phyloP scores from a whole-genome alignment of 2,329 filamentous ascomycete genomes.

The Colletotrichum sp. region DNA sequence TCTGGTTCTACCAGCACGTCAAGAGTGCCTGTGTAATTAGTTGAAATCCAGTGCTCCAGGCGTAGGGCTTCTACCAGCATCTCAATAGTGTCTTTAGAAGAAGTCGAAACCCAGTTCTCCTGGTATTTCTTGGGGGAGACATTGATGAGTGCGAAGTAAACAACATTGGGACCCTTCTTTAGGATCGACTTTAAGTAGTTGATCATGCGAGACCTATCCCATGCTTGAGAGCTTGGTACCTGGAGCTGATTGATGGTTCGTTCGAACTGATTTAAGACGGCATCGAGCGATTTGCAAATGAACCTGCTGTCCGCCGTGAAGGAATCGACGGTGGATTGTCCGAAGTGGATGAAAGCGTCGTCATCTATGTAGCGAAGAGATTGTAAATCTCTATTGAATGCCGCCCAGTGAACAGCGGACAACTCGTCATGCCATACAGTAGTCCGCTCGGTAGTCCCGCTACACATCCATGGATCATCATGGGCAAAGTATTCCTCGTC shows the following conservation, averaged over 20 bases:
- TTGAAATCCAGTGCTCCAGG: background rate
- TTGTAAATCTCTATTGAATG: background rate
- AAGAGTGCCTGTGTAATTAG: fast-evolving
- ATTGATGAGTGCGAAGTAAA: background rate
- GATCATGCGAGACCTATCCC: fast-evolving
- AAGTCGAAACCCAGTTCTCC: background rate
- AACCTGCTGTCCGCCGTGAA: background rate
- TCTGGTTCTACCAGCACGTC: background rate
- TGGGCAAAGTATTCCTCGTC: too few species aligned
- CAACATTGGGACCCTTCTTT: background rate
- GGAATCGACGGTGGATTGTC: background rate
- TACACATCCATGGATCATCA: background rate
- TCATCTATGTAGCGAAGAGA: background rate
- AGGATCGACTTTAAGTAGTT: background rate
- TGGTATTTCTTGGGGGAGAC: background rate
- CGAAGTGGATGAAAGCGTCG: fast-evolving
- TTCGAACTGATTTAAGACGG: background rate
- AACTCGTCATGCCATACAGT: background rate
- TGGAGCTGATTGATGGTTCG: background rate
- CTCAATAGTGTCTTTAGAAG: background rate
- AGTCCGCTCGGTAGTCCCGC: background rate
- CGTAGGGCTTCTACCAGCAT: background rate
- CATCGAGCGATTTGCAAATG: background rate
- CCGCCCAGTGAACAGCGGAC: background rate
- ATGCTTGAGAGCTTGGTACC: fast-evolving